Conservation (phyloP, 495 filamentous ascomycete genomes). For the Tuber indicum region DNA sequence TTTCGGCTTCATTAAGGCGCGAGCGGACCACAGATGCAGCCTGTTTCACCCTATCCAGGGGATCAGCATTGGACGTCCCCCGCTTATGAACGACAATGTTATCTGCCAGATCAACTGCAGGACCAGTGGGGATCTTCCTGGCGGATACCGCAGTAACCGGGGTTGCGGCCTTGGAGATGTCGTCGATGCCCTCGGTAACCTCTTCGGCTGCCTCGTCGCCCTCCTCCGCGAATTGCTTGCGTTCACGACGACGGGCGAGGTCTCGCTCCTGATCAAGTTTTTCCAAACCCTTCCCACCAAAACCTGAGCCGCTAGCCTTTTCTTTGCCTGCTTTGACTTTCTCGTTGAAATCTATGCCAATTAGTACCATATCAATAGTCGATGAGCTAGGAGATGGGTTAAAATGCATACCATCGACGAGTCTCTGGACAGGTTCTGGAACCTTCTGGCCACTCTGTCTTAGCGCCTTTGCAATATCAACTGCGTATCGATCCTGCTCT, state of each 20-base stretch:
- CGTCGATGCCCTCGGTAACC: constrained; percentile 51
- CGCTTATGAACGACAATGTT: constrained; percentile 72
- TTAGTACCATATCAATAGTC: not conserved
- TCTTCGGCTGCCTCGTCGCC: constrained; percentile 84
- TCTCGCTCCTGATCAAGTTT: constrained; percentile 85
- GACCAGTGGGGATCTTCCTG: constrained; percentile 20
- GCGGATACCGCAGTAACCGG: constrained; percentile 47
- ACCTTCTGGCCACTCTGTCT: constrained; percentile 79
- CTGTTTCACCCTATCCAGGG: constrained; percentile 74
- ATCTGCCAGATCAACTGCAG: constrained; percentile 50
- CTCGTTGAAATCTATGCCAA: constrained; percentile 55
- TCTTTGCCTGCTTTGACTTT: constrained; percentile 91
- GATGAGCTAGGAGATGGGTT: not conserved
- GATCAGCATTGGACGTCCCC: constrained; percentile 51
- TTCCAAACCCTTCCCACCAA: constrained; percentile 92
- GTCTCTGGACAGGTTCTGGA: constrained; percentile 61
- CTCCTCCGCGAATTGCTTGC: constrained; percentile 81
- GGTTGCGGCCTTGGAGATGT: constrained; percentile 52
- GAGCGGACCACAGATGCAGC: constrained; percentile 82
- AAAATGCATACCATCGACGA: constrained; percentile 49
- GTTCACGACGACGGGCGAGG: constrained; percentile 71
- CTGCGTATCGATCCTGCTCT: constrained; percentile 82
- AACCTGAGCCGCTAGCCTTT: constrained; percentile 72
- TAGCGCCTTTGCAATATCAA: constrained; percentile 89
- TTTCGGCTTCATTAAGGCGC: constrained; percentile 75